Evolutionary conservation across 371 early-diverging fungal genomes (phyloP).

Genomic region (Vairimorpha ceranae): DNA sequence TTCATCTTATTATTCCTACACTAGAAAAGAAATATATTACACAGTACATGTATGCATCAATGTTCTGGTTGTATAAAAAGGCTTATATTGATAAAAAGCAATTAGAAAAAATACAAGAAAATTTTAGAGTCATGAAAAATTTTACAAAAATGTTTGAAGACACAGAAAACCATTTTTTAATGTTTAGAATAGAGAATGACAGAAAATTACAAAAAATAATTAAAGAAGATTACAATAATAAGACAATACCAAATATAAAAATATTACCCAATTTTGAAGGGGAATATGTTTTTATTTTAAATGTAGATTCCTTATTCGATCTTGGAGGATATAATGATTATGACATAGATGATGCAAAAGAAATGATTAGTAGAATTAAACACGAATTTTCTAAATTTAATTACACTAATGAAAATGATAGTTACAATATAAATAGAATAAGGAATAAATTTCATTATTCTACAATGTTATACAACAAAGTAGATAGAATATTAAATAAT

Average conservation of each 20-base stretch:
- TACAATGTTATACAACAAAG: conserved; percentile 9
- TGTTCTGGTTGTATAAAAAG: conserved; percentile 24
- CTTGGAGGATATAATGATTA: neutral
- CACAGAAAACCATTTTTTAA: conserved; percentile 17
- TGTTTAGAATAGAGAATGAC: conserved; percentile 29
- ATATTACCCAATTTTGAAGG: neutral
- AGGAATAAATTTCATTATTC: neutral
- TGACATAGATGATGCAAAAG: neutral
- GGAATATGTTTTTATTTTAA: conserved; percentile 14
- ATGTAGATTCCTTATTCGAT: conserved; percentile 26
- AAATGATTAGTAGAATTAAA: neutral
- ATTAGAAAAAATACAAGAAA: conserved; percentile 17
- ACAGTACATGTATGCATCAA: conserved; percentile 33
- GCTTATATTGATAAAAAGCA: neutral
- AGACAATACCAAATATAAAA: neutral
- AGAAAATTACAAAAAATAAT: conserved; percentile 21
- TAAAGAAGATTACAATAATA: conserved; percentile 20
- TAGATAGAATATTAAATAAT: conserved; percentile 29
- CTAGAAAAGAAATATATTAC: conserved; percentile 29
- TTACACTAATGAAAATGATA: neutral
- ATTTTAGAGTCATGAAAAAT: conserved; percentile 40
- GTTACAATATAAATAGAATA: neutral
- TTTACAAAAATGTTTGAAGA: conserved; percentile 38
- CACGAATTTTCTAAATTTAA: neutral
- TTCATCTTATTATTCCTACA: conserved; percentile 1